Percentiles rank a stretch among this genome's conserved stretches.
Conservation (phyloP, 495 filamentous ascomycete species). For the Penicillium turbatum region DNA sequence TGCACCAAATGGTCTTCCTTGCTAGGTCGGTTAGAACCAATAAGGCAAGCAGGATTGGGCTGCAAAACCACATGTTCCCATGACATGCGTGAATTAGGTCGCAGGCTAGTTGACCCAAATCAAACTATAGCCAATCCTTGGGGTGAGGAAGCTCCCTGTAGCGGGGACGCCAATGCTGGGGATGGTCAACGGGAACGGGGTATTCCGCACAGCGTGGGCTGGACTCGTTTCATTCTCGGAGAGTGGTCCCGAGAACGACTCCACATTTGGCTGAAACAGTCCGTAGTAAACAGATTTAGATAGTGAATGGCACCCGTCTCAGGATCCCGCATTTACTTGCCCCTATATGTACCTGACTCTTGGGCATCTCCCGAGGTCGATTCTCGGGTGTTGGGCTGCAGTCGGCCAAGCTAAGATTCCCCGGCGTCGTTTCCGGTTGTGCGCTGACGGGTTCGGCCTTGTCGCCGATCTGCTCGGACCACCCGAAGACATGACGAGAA, state of each 20-base stretch:
- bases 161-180: slow-evolving; percentile 10
- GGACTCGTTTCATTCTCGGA: slow-evolving; percentile 11
- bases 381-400: neutral
- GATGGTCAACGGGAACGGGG: slow-evolving; percentile 5
- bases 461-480: slow-evolving; percentile 12
- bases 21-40: neutral
- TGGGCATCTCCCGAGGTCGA: neutral
- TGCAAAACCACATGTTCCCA: slow-evolving; percentile 4
- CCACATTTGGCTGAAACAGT: slow-evolving; percentile 2
- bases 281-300: no score
- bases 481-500: slow-evolving; percentile 1
- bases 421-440: slow-evolving; percentile 10
- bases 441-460: slow-evolving; percentile 14
- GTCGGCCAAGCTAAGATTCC: slow-evolving; percentile 4
- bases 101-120: neutral
- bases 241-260: slow-evolving; percentile 5
- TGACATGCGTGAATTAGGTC: neutral
- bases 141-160: slow-evolving; percentile 1
- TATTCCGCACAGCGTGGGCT: slow-evolving; percentile 2
- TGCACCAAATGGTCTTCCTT: neutral
- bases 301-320: no score
- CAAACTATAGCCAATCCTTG: neutral
- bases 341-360: neutral
- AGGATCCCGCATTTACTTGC: neutral
- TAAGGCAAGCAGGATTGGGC: slow-evolving; percentile 1